phyloP scores from a whole-genome alignment of 257 asterid genomes.

The Cruciata laevipes region DNA sequence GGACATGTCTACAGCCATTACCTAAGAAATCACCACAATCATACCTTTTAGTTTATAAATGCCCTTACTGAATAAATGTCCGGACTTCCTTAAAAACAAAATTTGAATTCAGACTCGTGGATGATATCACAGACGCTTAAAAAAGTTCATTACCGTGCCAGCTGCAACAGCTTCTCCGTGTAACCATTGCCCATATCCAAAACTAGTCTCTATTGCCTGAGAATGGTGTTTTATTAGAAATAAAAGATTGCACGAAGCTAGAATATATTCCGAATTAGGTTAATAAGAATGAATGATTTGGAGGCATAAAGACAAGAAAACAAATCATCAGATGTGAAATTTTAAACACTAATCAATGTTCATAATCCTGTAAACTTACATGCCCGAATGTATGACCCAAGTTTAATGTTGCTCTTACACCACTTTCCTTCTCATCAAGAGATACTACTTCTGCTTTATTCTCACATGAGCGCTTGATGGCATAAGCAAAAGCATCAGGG shows the following conservation, averaged over 20 bases:
- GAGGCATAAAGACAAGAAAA: not conserved
- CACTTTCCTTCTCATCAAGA: constrained; percentile 92
- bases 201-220: constrained; percentile 94
- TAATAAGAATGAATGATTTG: not conserved
- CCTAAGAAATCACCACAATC: constrained; percentile 37
- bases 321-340: not conserved
- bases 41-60: constrained; percentile 4
- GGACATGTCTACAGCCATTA: constrained; percentile 97
- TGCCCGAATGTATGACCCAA: constrained; percentile 99
- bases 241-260: not conserved
- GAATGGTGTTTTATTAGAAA: constrained; percentile 9
- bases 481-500: constrained; percentile 71
- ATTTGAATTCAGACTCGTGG: not conserved
- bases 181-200: constrained; percentile 93
- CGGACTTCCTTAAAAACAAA: not conserved
- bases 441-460: constrained; percentile 98
- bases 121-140: not conserved
- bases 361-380: constrained; percentile 34
- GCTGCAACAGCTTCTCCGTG: constrained; percentile 99
- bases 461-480: constrained; percentile 96
- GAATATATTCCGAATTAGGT: not conserved
- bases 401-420: constrained; percentile 90
- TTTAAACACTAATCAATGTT: not conserved
- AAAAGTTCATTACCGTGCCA: constrained; percentile 52
- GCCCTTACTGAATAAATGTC: not conserved